Evolutionary conservation across 179 eudicot genomes (phyloP).

Genomic region (Spergularia azorica): DNA sequence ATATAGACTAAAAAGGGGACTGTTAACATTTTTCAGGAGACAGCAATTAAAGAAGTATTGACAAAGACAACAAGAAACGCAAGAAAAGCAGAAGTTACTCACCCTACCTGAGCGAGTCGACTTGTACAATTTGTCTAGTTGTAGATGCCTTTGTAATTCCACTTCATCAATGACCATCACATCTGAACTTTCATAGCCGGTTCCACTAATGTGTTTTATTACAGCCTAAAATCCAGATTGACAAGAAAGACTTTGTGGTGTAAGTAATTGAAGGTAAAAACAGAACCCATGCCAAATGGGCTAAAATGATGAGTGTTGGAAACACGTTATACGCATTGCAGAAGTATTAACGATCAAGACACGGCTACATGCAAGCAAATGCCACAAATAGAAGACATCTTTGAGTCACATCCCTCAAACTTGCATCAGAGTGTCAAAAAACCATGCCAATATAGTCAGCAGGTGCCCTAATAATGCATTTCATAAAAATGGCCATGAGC

Average conservation of each 20-base stretch:
- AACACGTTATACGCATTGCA: not conserved
- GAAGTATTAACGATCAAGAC: not conserved
- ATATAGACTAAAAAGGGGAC: not conserved
- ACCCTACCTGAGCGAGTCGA: conserved; percentile 93
- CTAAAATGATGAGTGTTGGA: not conserved
- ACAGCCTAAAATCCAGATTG: conserved; percentile 63
- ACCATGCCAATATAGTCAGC: not conserved
- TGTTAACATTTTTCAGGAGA: not conserved
- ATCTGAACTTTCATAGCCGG: conserved; percentile 86
- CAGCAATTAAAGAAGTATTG: conserved; percentile 1
- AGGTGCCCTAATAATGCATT: not conserved
- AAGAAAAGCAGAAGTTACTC: conserved; percentile 15
- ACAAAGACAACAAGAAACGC: conserved; percentile 4
- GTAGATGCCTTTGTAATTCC: conserved; percentile 86
- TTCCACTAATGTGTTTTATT: conserved; percentile 79
- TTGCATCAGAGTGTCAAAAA: not conserved
- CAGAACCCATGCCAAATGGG: not conserved
- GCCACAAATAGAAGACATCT: not conserved
- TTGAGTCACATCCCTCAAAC: not conserved
- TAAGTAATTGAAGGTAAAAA: not conserved
- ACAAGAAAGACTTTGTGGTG: not conserved
- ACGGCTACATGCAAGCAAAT: not conserved
- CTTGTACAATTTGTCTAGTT: conserved; percentile 78
- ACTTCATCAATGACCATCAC: conserved; percentile 85
- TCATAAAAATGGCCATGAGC: not conserved